Evolutionary conservation across 192 early-diverging fungal species (phyloP).

Genomic region (Fimicolochytrium jonesii): DNA sequence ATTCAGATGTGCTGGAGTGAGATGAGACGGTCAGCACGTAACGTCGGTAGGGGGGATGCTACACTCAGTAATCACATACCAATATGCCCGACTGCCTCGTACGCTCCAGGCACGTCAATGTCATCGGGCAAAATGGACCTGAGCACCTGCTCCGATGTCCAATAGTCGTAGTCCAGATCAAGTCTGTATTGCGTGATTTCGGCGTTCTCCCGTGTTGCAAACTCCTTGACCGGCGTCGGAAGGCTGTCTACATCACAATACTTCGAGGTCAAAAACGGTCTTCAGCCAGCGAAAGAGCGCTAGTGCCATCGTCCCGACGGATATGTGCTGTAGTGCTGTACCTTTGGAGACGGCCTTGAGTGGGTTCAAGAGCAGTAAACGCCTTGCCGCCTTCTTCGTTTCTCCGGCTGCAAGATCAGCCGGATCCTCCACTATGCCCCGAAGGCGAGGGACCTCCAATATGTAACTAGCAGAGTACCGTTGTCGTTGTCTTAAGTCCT

Average conservation of each 20-base stretch:
- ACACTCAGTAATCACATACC: constrained; percentile 51
- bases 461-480: neutral
- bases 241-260: too few relatives aligned
- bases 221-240: constrained; percentile 42
- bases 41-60: neutral
- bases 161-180: constrained; percentile 78
- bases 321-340: too few relatives aligned
- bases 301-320: too few relatives aligned
- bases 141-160: constrained; percentile 86
- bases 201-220: constrained; percentile 42
- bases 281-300: too few relatives aligned
- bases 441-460: constrained; percentile 14
- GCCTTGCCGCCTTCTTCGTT: constrained; percentile 18
- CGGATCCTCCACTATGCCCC: constrained; percentile 19
- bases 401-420: neutral
- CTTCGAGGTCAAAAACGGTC: too few relatives aligned
- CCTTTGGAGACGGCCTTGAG: constrained; percentile 22
- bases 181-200: constrained; percentile 54
- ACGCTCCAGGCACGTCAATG: constrained; percentile 75
- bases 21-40: neutral
- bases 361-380: constrained; percentile 49
- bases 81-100: constrained; percentile 70
- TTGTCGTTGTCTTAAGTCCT: too few relatives aligned
- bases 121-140: constrained; percentile 80
- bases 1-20: constrained; percentile 83